Conservation (phyloP, 1,284 basidiomycete genomes). For the Trichosporon asahii region DNA sequence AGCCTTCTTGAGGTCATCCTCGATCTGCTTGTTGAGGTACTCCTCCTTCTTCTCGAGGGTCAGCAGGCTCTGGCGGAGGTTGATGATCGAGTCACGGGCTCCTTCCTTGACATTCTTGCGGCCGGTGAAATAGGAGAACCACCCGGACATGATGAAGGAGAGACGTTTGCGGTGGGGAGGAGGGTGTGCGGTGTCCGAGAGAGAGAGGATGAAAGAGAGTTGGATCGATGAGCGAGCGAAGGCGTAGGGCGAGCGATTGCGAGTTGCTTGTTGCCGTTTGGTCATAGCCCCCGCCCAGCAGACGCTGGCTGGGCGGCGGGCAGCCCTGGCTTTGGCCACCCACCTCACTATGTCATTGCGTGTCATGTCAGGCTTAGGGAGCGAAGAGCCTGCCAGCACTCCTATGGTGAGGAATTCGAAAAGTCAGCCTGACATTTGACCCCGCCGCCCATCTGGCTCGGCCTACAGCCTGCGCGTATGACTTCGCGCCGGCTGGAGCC, state of each 20-base stretch:
- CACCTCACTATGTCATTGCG: slow-evolving; percentile 7
- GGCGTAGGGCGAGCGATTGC: neutral
- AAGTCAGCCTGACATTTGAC: slow-evolving; percentile 11
- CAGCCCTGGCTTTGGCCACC: neutral
- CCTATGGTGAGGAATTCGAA: neutral
- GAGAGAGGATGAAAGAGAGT: neutral
- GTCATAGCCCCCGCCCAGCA: neutral
- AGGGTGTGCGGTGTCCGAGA: neutral
- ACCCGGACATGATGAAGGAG: slow-evolving; percentile 68
- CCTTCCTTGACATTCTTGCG: slow-evolving; percentile 72
- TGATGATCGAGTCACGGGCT: slow-evolving; percentile 81
- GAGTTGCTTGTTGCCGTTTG: slow-evolving; percentile 4
- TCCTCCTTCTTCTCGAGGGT: slow-evolving; percentile 99
- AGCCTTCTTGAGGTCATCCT: slow-evolving; percentile 89
- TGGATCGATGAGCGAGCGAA: slow-evolving; percentile 9
- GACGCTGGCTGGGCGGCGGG: neutral
- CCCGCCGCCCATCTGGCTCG: neutral
- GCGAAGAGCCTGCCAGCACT: neutral
- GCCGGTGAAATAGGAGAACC: slow-evolving; percentile 70
- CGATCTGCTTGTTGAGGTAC: slow-evolving; percentile 92
- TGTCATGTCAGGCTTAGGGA: slow-evolving; percentile 7
- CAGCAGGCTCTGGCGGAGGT: slow-evolving; percentile 78
- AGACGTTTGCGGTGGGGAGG: neutral
- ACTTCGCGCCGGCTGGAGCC: slow-evolving; percentile 6
- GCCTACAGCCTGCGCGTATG: neutral